phyloP scores from a whole-genome alignment of 75 land plant genomes.

The Ceratopteris richardii region DNA sequence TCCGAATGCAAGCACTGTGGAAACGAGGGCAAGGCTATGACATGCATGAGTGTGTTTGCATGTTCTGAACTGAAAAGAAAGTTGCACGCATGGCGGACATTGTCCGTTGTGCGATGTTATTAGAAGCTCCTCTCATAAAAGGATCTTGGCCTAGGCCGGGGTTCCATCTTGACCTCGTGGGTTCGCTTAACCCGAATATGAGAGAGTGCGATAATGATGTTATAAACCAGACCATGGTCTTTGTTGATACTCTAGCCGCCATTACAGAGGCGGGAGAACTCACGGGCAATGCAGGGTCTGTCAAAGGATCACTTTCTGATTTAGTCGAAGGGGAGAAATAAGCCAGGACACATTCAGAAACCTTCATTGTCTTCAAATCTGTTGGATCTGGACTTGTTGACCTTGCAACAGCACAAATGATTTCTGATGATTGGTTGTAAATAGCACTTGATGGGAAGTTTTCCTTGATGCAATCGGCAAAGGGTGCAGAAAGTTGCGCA shows the following conservation, averaged over 20 bases:
- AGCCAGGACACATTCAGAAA: slow-evolving; percentile 43
- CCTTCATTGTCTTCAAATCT: slow-evolving; percentile 73
- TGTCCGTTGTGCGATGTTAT: slow-evolving; percentile 69
- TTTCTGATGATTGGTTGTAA: no score
- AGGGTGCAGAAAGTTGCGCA: no score
- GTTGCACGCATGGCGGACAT: slow-evolving; percentile 45
- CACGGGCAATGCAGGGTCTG: slow-evolving; percentile 38
- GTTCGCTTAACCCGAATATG: slow-evolving; percentile 67
- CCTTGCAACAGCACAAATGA: slow-evolving; percentile 58
- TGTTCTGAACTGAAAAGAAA: slow-evolving; percentile 36
- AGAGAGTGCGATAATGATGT: slow-evolving; percentile 88
- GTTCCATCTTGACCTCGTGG: slow-evolving; percentile 77
- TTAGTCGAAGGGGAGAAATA: slow-evolving; percentile 35
- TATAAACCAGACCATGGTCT: slow-evolving; percentile 43
- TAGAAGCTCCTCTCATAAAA: slow-evolving; percentile 47
- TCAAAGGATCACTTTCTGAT: slow-evolving; percentile 51
- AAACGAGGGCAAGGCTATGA: not conserved
- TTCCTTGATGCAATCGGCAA: no score
- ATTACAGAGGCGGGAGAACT: slow-evolving; percentile 70
- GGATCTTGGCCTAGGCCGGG: slow-evolving; percentile 55
- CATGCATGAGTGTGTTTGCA: not conserved
- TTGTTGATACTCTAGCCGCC: slow-evolving; percentile 60
- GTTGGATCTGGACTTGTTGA: slow-evolving; percentile 78
- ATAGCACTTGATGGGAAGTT: no score
- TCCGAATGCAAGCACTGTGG: slow-evolving; percentile 12